Base-by-base conservation (phyloP, 2,329 filamentous ascomycete genomes). In the Westerdykella aurantiaca region DNA sequence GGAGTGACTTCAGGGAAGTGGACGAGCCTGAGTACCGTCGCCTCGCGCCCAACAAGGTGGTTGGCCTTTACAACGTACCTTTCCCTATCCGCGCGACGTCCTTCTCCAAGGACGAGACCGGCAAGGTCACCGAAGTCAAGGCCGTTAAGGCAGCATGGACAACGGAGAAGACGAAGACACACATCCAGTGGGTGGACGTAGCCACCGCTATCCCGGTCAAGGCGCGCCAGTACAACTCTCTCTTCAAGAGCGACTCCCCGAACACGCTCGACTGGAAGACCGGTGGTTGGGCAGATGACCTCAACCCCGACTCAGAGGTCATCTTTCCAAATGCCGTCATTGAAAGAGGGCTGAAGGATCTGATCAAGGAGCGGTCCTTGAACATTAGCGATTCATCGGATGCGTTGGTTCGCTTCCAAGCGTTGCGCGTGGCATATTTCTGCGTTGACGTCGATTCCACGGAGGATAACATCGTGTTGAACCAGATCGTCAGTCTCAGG, bases 401-500 rank as follows among this genome's bases (percentile, higher is more conserved):
- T 46, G 57, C 61, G n/a, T 53, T 69, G 43, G 84, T 96, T 6
- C 77, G 91, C 38, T 97, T 97, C 77, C 91, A 97, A 74, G 91
- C 82, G 2, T 82, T 95, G 76, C 79, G 91, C 21, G 86, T 91
- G 37, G 91, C 85, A 9, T 95, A 94, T 64, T 93, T 93, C 70
- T 82, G 82, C 73, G 75, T 94, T 66, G 90, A 96, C 64, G 55
- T 46, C 5, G 88, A 95, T 57, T 86, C 82, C 0, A 68, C 62
- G 0, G 66, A 65, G 34, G 86, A 88, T n/a, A 87, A 84, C 66
- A 75, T 95, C 52, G 80, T 97, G 38, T 71, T 97, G 23, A 97
- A 97, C 71, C 79, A 88, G 41, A 96, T 97, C 59, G 90, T 97
- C 17, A 87, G 85, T 38, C 69, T 96, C 60, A 95, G 95, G 73